These are phyloP conservation scores for Pseudogymnoascus sp. DNA, from an alignment of 2,329 filamentous ascomycete genomes.

Conservation along the genomic window DNA sequence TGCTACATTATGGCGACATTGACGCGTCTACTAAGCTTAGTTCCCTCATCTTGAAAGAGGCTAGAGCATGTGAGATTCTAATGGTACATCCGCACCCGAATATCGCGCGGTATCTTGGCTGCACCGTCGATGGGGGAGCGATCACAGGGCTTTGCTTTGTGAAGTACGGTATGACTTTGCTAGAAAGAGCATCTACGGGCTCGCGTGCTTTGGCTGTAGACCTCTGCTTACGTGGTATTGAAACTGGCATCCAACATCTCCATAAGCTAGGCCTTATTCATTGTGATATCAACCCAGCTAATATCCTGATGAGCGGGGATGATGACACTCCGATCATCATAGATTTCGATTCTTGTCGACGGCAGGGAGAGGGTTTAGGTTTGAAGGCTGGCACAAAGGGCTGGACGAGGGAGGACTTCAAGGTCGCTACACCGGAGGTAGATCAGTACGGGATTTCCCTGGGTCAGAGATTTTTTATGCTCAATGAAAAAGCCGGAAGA, in stretches of 20 bases:
- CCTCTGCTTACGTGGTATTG: slow-evolving; percentile 16
- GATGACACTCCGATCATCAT: slow-evolving; percentile 21
- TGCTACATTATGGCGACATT: slow-evolving; percentile 13
- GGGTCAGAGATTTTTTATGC: background rate
- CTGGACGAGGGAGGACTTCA: background rate
- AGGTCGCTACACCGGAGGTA: background rate
- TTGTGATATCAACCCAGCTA: slow-evolving; percentile 27
- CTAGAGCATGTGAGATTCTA: slow-evolving; percentile 19
- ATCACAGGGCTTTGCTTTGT: slow-evolving; percentile 24
- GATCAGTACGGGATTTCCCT: background rate
- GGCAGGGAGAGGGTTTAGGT: slow-evolving; percentile 17
- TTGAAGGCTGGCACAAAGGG: background rate
- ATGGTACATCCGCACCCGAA: slow-evolving; percentile 23
- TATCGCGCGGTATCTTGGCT: slow-evolving; percentile 22
- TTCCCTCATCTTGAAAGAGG: slow-evolving; percentile 9
- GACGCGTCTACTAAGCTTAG: slow-evolving; percentile 10
- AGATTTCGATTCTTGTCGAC: slow-evolving; percentile 26
- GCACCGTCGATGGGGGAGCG: slow-evolving; percentile 12
- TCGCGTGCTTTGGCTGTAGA: slow-evolving; percentile 15
- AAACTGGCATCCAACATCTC: slow-evolving; percentile 24
- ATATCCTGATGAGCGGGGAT: slow-evolving; percentile 24
- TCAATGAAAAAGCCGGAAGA: too few relatives aligned
- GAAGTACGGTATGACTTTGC: slow-evolving; percentile 19
- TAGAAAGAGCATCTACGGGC: slow-evolving; percentile 17
- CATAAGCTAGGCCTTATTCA: slow-evolving; percentile 24